A percentile compares a stretch with the other conserved stretches of the same genome.
Evolutionary conservation across 2,329 filamentous ascomycete genomes (phyloP).

Genomic region (Aspergillus tubingensis): DNA sequence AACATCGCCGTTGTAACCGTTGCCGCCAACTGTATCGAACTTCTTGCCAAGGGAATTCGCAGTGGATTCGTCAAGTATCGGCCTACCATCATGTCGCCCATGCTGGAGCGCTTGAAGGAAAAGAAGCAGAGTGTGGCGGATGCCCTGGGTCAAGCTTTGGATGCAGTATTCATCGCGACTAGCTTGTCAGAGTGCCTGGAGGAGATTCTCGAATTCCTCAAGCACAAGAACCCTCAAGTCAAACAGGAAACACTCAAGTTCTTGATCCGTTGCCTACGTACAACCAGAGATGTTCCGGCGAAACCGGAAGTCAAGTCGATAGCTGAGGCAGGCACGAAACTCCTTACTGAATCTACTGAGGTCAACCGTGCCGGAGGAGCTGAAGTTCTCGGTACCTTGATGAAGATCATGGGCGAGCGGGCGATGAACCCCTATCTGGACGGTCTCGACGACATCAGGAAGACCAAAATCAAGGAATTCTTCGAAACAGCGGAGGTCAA

Average conservation of each 20-base stretch:
- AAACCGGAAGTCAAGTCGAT: slow-evolving; percentile 82
- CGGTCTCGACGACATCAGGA: slow-evolving; percentile 91
- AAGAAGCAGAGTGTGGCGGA: slow-evolving; percentile 91
- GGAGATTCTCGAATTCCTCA: slow-evolving; percentile 79
- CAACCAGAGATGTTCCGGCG: slow-evolving; percentile 77
- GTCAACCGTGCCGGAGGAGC: slow-evolving; percentile 83
- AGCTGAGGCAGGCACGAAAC: slow-evolving; percentile 84
- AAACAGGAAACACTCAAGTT: slow-evolving; percentile 96
- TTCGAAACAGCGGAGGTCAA: slow-evolving; percentile 80
- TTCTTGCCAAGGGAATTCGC: slow-evolving; percentile 81
- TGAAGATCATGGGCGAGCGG: slow-evolving; percentile 98
- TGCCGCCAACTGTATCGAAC: slow-evolving; percentile 89
- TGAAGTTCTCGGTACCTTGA: slow-evolving; percentile 87
- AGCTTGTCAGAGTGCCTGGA: slow-evolving; percentile 83
- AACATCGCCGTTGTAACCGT: slow-evolving; percentile 93
- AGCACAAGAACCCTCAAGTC: slow-evolving; percentile 95
- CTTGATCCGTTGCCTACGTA: slow-evolving; percentile 81
- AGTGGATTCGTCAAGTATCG: slow-evolving; percentile 79
- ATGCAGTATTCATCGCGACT: slow-evolving; percentile 68
- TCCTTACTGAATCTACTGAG: slow-evolving; percentile 86
- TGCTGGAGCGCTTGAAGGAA: slow-evolving; percentile 95
- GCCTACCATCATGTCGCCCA: slow-evolving; percentile 76
- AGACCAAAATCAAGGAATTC: slow-evolving; percentile 93
- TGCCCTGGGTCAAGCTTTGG: slow-evolving; percentile 80
- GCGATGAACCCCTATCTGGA: slow-evolving; percentile 93